phyloP scores from a whole-genome alignment of 2,329 filamentous ascomycete species.

The Alternaria triticimaculans region DNA sequence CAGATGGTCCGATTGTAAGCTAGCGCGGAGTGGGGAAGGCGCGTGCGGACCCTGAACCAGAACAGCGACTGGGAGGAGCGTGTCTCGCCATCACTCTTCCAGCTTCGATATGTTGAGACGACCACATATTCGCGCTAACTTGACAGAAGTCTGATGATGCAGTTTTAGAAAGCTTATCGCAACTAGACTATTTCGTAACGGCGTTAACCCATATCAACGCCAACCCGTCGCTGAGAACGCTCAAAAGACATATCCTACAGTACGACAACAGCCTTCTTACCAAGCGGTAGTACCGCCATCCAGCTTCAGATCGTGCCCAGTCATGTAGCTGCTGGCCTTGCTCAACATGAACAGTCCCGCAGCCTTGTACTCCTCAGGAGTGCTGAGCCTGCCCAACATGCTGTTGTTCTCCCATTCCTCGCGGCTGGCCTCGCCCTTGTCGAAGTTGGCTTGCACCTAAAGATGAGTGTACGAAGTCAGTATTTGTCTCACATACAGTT shows the following conservation, averaged over 20 bases:
- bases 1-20: slow-evolving; percentile 40
- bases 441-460: slow-evolving; percentile 70
- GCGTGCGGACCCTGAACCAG: slow-evolving; percentile 14
- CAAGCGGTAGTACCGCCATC: slow-evolving; percentile 46
- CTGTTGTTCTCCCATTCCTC: slow-evolving; percentile 78
- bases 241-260: not conserved
- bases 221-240: slow-evolving; percentile 1
- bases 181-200: not conserved
- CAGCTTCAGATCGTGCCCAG: slow-evolving; percentile 42
- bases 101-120: not conserved
- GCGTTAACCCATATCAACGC: not conserved
- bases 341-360: slow-evolving; percentile 45
- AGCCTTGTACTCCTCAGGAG: slow-evolving; percentile 45
- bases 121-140: not conserved
- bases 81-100: not conserved
- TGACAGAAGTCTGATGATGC: not conserved
- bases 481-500: too few relatives aligned
- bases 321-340: slow-evolving; percentile 48
- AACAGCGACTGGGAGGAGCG: not conserved
- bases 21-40: slow-evolving; percentile 18
- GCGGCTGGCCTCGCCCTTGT: slow-evolving; percentile 68
- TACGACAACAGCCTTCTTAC: slow-evolving; percentile 16
- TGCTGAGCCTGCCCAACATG: slow-evolving; percentile 67
- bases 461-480: too few relatives aligned
- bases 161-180: not conserved